A percentile compares a stretch with the other conserved stretches of the same genome.
These are phyloP conservation scores for Ettlia oleoabundans DNA, from an alignment of 139 green algal species.

Conservation along the genomic window DNA sequence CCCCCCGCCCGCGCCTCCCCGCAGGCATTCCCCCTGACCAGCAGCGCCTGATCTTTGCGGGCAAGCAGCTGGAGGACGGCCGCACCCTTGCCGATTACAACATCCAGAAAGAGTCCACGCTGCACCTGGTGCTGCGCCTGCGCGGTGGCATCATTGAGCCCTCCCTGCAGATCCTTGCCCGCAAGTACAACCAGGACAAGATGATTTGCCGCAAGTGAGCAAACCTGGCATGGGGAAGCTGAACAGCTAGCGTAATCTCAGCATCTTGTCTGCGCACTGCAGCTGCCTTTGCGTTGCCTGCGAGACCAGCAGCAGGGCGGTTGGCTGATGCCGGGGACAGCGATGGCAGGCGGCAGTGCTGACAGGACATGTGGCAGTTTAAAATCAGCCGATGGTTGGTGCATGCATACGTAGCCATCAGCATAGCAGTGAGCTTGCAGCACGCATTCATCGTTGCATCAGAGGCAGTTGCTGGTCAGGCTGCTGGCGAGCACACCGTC, in stretches of 20 bases:
- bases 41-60: slow-evolving; percentile 98
- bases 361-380: too few relatives aligned
- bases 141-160: slow-evolving; percentile 99
- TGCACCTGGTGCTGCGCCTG: slow-evolving; percentile 98
- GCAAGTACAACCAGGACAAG: slow-evolving; percentile 99
- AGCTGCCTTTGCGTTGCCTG: background rate
- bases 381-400: too few relatives aligned
- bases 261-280: background rate
- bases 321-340: background rate
- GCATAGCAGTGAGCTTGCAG: too few relatives aligned
- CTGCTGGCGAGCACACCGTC: too few relatives aligned
- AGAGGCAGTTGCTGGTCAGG: too few relatives aligned
- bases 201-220: slow-evolving; percentile 99
- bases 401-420: too few relatives aligned
- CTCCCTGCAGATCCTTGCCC: slow-evolving; percentile 95
- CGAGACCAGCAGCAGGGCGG: background rate
- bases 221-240: too few relatives aligned
- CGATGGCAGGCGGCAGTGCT: too few relatives aligned
- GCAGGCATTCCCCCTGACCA: slow-evolving; percentile 94
- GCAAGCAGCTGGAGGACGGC: slow-evolving; percentile 98
- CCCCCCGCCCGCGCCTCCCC: too few relatives aligned
- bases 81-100: slow-evolving; percentile 97
- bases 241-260: too few relatives aligned
- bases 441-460: too few relatives aligned
- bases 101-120: slow-evolving; percentile 98